Evolutionary conservation across 2,329 filamentous ascomycete species (phyloP), one percentile per base, ranked within the genome.

Genomic region (Xylaria sp.): DNA sequence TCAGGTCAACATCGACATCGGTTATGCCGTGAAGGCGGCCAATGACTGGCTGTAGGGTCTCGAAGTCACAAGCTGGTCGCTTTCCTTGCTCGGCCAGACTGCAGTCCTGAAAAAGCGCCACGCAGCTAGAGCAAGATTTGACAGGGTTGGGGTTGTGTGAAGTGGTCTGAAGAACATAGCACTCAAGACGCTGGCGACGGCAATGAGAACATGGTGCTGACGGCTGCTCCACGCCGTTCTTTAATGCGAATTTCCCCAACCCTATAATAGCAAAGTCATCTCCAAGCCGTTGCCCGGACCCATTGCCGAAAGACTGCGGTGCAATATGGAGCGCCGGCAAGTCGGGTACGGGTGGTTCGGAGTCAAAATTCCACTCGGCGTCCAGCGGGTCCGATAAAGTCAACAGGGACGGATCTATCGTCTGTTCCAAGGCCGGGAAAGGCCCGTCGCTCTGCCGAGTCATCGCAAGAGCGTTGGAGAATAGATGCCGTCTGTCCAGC

Each of bases 81-180:
- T 86, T 86, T 43, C 77, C 77, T 20, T 80, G 77, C 13, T 78
- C 80, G 0, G 83, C 80, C 5, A 85, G 76, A 59, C 84, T 85
- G 72, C 84, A 86, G 66, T 84, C 82, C 1, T 83, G 78, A 64
- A 84, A 85, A 1, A 86, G 75, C 0, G 83, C 84, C 4, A 83
- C 84, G 64, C 84, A 86, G 67, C 82, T 85, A 3, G 84, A 84
- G 70, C 84, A 86, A 0, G 83, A 80, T 6, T 76, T 77, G 58
- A 82, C 76, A 1, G 83, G 84, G 63, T 85, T 86, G 0, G 84
- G 84, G 64, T 86, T 86, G 28, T 78, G 83, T 0, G 77, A 46
- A 0, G 81, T 81, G 0, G 83, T 85, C 36, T 83, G 80, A 10
- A 86, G 75, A 25, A 85, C 82, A 12, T 85, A 76, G 63, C 84